Evolutionary conservation across 2,329 filamentous ascomycete species (phyloP).

Genomic region (Raffaelea arxii): DNA sequence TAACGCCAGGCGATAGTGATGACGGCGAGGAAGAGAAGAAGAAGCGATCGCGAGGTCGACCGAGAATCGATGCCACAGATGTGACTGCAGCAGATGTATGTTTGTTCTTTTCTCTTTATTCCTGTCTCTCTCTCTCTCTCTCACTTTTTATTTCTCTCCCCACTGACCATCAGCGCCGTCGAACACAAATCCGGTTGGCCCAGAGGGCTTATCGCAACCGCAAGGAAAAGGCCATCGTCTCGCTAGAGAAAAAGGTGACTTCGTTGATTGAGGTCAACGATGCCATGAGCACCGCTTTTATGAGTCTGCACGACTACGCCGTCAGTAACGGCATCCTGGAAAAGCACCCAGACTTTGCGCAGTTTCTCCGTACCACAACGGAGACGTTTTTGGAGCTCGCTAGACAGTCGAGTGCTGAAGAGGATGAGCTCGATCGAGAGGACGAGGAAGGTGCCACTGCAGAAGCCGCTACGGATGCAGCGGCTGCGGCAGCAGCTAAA

Average conservation of each 20-base stretch:
- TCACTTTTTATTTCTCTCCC: neutral
- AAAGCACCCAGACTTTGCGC: slow-evolving; percentile 44
- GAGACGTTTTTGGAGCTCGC: slow-evolving; percentile 48
- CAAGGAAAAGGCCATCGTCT: slow-evolving; percentile 72
- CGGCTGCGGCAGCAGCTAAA: neutral
- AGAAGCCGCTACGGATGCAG: neutral
- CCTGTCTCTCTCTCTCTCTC: no score
- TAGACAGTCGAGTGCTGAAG: slow-evolving; percentile 34
- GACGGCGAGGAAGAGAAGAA: slow-evolving; percentile 24
- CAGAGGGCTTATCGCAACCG: slow-evolving; percentile 77
- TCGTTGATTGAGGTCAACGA: slow-evolving; percentile 60
- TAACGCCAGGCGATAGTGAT: neutral
- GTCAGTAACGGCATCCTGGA: slow-evolving; percentile 48
- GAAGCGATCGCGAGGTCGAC: slow-evolving; percentile 61
- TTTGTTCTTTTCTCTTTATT: slow-evolving; percentile 21
- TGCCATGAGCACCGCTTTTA: slow-evolving; percentile 64
- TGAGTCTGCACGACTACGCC: slow-evolving; percentile 54
- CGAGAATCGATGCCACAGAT: slow-evolving; percentile 66
- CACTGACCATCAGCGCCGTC: slow-evolving; percentile 45
- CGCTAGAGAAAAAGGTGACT: slow-evolving; percentile 60
- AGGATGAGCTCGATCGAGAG: slow-evolving; percentile 13
- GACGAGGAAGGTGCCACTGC: neutral
- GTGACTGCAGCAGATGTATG: slow-evolving; percentile 70
- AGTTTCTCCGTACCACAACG: slow-evolving; percentile 45
- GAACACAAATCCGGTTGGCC: slow-evolving; percentile 79